phyloP scores from a whole-genome alignment of 2,329 filamentous ascomycete species.

The Aspergillus sclerotialis region DNA sequence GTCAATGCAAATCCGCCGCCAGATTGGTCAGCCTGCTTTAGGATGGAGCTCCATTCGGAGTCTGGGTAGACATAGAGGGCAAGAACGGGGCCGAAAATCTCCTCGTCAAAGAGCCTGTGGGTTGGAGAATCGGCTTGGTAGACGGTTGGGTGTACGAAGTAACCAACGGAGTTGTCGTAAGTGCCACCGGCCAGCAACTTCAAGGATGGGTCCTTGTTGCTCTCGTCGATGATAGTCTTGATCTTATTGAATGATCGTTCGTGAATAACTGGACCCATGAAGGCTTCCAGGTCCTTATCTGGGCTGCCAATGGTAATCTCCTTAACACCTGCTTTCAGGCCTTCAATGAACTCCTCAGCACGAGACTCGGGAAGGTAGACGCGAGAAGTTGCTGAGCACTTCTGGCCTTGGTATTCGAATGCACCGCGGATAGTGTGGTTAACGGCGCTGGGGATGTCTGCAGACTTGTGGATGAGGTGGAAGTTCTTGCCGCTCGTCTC shows the following conservation, averaged over 20 bases:
- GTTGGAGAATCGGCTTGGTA: conserved; percentile 63
- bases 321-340: conserved; percentile 57
- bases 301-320: conserved; percentile 58
- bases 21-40: conserved; percentile 37
- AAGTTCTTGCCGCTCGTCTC: conserved; percentile 93
- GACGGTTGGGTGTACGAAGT: conserved; percentile 73
- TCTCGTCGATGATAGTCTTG: conserved; percentile 65
- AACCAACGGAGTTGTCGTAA: conserved; percentile 68
- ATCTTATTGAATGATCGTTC: conserved; percentile 71
- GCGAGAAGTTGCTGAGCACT: conserved; percentile 76
- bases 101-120: conserved; percentile 65
- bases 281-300: conserved; percentile 46
- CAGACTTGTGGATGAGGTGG: conserved; percentile 68
- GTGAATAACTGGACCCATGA: conserved; percentile 81
- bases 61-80: conserved; percentile 72
- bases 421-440: conserved; percentile 75
- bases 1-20: conserved; percentile 31
- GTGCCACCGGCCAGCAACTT: conserved; percentile 66
- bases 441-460: conserved; percentile 68
- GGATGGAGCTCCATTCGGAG: conserved; percentile 51
- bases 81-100: conserved; percentile 74
- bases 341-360: conserved; percentile 63
- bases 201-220: conserved; percentile 63
- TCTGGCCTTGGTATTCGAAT: conserved; percentile 85
- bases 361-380: conserved; percentile 67